These are phyloP conservation scores for Xerocomellus intermedius DNA, from an alignment of 768 basidiomycete species.

Conservation along the genomic window DNA sequence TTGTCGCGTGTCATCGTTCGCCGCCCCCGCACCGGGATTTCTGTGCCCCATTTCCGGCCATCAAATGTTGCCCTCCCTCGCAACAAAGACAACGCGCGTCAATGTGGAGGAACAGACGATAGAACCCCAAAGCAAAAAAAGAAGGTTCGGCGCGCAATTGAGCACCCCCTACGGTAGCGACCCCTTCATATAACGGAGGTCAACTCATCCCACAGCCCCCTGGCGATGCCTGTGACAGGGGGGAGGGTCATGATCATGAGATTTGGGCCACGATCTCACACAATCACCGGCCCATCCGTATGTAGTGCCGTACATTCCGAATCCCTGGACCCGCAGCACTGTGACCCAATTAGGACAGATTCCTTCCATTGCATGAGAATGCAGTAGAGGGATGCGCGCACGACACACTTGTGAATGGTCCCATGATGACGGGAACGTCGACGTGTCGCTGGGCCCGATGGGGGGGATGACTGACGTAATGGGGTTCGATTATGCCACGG, in stretches of 20 bases:
- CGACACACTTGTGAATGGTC: constrained; percentile 1
- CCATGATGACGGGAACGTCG: constrained; percentile 16
- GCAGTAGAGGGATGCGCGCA: background rate
- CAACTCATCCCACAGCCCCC: constrained; percentile 5
- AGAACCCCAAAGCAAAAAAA: background rate
- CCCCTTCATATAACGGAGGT: constrained; percentile 5
- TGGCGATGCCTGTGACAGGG: background rate
- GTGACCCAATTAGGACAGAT: constrained; percentile 2
- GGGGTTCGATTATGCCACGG: constrained; percentile 22
- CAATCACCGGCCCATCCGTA: background rate
- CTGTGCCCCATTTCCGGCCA: constrained; percentile 17
- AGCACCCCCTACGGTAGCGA: constrained; percentile 9
- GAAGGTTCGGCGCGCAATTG: background rate
- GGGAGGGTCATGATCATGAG: constrained; percentile 7
- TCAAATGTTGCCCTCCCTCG: constrained; percentile 2
- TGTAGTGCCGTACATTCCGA: background rate
- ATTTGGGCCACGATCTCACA: constrained; percentile 14
- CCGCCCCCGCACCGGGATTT: constrained; percentile 12
- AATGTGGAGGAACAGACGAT: background rate
- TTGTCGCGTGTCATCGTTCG: constrained; percentile 4
- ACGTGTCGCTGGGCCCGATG: background rate
- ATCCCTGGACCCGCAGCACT: constrained; percentile 9
- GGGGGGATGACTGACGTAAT: constrained; percentile 22
- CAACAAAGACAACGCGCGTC: background rate
- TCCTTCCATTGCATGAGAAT: background rate